Base-by-base conservation (phyloP, 768 basidiomycete species). In the Suillus placidus region DNA sequence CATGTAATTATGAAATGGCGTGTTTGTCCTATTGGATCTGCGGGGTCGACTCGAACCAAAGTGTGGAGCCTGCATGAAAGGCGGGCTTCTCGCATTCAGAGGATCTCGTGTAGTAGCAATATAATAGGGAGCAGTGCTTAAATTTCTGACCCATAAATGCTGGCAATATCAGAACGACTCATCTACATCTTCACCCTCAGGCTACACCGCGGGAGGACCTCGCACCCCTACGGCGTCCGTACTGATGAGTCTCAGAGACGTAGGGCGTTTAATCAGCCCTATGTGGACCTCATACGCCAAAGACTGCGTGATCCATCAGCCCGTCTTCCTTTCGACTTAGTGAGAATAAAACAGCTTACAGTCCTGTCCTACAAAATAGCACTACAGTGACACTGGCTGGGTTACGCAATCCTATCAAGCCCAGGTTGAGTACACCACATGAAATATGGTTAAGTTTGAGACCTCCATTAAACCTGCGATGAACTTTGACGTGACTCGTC, bases 401-500 rank as follows among this genome's bases (percentile, higher is more conserved):
- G 64, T 71, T 69, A 20, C 68, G 70, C 23, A 84, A 71, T 8
- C 77, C 82, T 55, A 85, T 75, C 62, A 81, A 80, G 49, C 80
- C 78, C 64, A 85, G 80, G n/a, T 83, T 78, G 47, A 85, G 63
- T 18, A 81, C 69, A 3, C 77, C 70, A 6, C 79, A 77, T 6
- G 65, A 56, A 35, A 69, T 61, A 78, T 75, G 40, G 83, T 71
- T 16, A 82, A 69, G 65, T 79, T 83, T 69, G 80, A 80, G 8
- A 82, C 77, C 1, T 87, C 85, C 64, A 81, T 64, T 37, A 67
- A 71, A 42, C 76, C 73, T 20, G 79, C 80, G 38, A 85, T 70
- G 30, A 82, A 71, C 30, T 80, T 80, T 0, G 84, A 80, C 14
- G 86, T 67, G 2, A 83, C 70, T 42, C 88, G 82, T 6, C 88